Evolutionary conservation across 2,329 filamentous ascomycete genomes (phyloP), one percentile per base, ranked within the genome.

Genomic region (Fusarium citri): DNA sequence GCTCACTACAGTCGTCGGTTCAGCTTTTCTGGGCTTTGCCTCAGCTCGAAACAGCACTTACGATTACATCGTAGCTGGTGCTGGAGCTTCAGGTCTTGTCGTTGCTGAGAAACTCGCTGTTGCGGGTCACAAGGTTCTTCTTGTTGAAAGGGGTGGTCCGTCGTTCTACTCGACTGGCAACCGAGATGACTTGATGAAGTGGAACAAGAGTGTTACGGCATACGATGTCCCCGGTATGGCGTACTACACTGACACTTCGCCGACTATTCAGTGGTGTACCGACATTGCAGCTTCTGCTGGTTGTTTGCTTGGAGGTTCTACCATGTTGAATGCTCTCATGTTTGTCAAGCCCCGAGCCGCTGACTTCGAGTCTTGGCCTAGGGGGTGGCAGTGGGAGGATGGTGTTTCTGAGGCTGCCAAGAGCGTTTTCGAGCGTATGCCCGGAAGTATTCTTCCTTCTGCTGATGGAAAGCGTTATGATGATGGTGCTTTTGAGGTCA

Each of bases 161-260:
- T 91, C 89, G 5, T 87, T 89, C 12, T 89, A 86, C 30, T 83
- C 86, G 66, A 91, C 88, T 80, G 87, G 88, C 37, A 90, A 89
- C 8, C 87, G 81, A 22, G 83, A 89, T 77, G 85, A 84, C 66
- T 42, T 72, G 47, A 88, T 89, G 8, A 79, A 79, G 3, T 92
- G 90, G 91, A 83, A 88, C 15, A 79, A 85, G 30, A 87, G 88
- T 58, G 76, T 92, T 47, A 91, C 90, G 20, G 88, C 89, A 45
- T 92, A 92, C 74, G 90, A 92, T 73, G 86, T 92, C 3, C 90
- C 90, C 1, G 90, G 89, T 65, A 85, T 92, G 61, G 91, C 88
- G 78, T 92, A 91, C 76, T 83, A 91, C 79, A 91, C 92, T 71
- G 91, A 88, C 16, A 88, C 78, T 81, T 26, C 85, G 89, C 76